Conservation (phyloP, 306 rosid species). For the Carpinus viminea region DNA sequence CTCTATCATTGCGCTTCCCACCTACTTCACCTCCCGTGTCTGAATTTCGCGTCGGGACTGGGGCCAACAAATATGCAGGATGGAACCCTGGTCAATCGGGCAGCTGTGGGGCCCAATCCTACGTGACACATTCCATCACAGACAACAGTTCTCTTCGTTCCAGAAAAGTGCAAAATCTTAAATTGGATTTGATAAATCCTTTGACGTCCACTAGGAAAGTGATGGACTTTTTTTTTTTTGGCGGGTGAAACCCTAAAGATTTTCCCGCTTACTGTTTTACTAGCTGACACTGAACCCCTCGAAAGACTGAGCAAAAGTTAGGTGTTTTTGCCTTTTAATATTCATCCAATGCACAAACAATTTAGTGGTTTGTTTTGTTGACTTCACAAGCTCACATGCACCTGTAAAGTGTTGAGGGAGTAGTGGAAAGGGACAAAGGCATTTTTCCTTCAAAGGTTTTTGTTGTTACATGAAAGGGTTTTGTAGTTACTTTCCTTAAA, state of each 20-base stretch:
- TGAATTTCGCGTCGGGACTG: slow-evolving; percentile 18
- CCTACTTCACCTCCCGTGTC: slow-evolving; percentile 50
- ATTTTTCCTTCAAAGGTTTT: slow-evolving; percentile 30
- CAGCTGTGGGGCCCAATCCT: slow-evolving; percentile 43
- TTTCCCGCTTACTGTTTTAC: slow-evolving; percentile 47
- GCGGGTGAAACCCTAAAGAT: slow-evolving; percentile 58
- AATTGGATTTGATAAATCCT: slow-evolving; percentile 61
- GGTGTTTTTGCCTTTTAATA: slow-evolving; percentile 10
- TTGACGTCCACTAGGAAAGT: slow-evolving; percentile 76
- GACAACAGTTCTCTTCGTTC: background rate
- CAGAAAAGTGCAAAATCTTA: slow-evolving; percentile 25
- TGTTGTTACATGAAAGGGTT: slow-evolving; percentile 21
- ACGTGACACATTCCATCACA: slow-evolving; percentile 36
- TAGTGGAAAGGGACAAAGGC: slow-evolving; percentile 36
- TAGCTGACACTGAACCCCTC: slow-evolving; percentile 28
- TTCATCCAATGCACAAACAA: slow-evolving; percentile 14
- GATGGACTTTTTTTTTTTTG: slow-evolving; percentile 48
- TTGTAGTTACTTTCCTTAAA: slow-evolving; percentile 41
- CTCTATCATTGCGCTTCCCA: slow-evolving; percentile 36
- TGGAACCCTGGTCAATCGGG: slow-evolving; percentile 61
- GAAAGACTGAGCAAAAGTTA: slow-evolving; percentile 29
- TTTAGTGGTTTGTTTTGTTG: slow-evolving; percentile 25
- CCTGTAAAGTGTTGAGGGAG: slow-evolving; percentile 9
- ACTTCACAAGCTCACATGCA: slow-evolving; percentile 40
- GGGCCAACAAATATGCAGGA: slow-evolving; percentile 15